Percentiles rank a stretch among this genome's conserved stretches.
These are phyloP conservation scores for Candida corydali DNA, from an alignment of 805 yeast genomes.

Conservation along the genomic window DNA sequence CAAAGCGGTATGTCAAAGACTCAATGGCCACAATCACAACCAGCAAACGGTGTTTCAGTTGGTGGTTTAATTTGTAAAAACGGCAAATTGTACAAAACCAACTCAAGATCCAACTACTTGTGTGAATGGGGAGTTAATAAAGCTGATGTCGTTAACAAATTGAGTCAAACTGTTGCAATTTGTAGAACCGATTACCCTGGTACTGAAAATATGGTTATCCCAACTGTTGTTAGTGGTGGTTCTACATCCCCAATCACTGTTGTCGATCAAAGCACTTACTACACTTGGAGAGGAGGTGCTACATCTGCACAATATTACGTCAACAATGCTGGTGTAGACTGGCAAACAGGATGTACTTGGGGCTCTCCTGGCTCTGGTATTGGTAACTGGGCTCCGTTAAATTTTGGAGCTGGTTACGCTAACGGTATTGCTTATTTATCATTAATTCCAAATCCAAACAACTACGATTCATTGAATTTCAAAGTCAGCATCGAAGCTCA, in stretches of 20 bases:
- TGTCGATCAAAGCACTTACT: slow-evolving; percentile 58
- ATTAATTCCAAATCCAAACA: slow-evolving; percentile 76
- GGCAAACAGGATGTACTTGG: slow-evolving; percentile 70
- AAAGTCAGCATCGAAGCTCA: slow-evolving; percentile 38
- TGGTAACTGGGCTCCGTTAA: slow-evolving; percentile 81
- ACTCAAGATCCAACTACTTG: slow-evolving; percentile 45
- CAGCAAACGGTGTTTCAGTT: slow-evolving; percentile 62
- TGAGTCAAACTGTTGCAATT: slow-evolving; percentile 52
- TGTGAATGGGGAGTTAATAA: slow-evolving; percentile 63
- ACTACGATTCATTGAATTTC: slow-evolving; percentile 40
- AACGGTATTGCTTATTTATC: slow-evolving; percentile 62
- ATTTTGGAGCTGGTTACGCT: slow-evolving; percentile 70
- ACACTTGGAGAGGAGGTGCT: slow-evolving; percentile 55
- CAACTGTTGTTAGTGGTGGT: slow-evolving; percentile 59
- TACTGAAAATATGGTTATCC: slow-evolving; percentile 75
- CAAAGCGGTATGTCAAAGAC: slow-evolving; percentile 79
- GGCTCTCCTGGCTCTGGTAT: slow-evolving; percentile 53
- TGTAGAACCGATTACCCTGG: slow-evolving; percentile 83
- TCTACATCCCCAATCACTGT: slow-evolving; percentile 49
- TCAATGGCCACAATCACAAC: slow-evolving; percentile 71
- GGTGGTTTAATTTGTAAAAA: slow-evolving; percentile 65
- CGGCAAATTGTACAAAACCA: slow-evolving; percentile 62
- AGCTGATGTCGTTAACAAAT: slow-evolving; percentile 51
- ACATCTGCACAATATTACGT: slow-evolving; percentile 75
- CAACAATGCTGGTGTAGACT: slow-evolving; percentile 69